Percentiles rank a stretch among this genome's conserved stretches.
phyloP scores from a whole-genome alignment of 2,329 filamentous ascomycete species.

The Diaporthe sp. region DNA sequence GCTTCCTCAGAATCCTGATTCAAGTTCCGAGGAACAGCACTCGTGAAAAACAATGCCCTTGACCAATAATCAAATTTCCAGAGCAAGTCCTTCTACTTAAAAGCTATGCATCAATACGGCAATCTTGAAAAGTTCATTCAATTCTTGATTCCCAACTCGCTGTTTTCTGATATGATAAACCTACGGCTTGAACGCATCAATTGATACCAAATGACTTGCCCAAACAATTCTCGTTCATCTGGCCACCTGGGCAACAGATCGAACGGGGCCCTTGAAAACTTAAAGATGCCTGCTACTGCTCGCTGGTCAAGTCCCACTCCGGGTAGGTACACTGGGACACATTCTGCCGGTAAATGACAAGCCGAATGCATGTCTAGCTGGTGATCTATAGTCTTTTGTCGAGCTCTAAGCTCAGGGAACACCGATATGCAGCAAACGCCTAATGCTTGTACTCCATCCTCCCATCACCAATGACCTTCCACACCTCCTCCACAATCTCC shows the following conservation, averaged over 20 bases:
- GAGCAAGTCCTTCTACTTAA: not conserved
- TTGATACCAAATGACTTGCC: too few relatives aligned
- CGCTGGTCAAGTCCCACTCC: too few relatives aligned
- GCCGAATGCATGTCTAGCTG: not conserved
- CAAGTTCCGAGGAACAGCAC: not conserved
- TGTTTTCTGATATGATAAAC: too few relatives aligned
- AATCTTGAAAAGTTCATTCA: too few relatives aligned
- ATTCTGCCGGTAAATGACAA: not conserved
- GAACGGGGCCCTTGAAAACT: not conserved
- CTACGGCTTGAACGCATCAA: too few relatives aligned
- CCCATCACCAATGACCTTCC: constrained; percentile 66
- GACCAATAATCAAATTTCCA: not conserved
- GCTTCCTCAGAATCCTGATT: too few relatives aligned
- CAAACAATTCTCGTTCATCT: too few relatives aligned
- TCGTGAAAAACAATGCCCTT: not conserved
- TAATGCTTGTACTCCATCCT: constrained; percentile 56
- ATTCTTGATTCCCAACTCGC: too few relatives aligned
- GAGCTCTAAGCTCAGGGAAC: not conserved
- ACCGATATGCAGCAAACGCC: not conserved
- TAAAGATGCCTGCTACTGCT: not conserved
- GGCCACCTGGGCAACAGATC: too few relatives aligned
- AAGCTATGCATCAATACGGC: too few relatives aligned
- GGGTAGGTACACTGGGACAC: not conserved
- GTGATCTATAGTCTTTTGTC: not conserved
- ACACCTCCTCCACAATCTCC: constrained; percentile 73